Conservation (phyloP, 1,284 basidiomycete genomes). For the Fomitiporia mediterranea region DNA sequence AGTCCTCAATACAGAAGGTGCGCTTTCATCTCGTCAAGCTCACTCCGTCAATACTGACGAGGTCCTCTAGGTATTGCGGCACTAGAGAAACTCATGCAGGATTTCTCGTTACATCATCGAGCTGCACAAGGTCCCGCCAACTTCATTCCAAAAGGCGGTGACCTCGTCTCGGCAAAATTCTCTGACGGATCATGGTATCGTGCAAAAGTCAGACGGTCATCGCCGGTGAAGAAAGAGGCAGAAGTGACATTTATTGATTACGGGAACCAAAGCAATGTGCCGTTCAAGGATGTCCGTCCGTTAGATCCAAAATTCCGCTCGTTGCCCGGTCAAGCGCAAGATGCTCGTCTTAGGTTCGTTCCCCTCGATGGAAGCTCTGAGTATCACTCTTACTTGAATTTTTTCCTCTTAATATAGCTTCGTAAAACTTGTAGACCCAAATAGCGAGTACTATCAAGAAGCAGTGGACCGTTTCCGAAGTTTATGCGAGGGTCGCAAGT, state of each 20-base stretch:
- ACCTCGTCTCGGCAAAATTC: conserved; percentile 87
- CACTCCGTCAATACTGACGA: conserved; percentile 4
- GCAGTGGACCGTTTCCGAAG: conserved; percentile 81
- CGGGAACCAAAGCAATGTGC: conserved; percentile 83
- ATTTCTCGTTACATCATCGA: conserved; percentile 84
- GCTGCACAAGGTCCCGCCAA: conserved; percentile 54
- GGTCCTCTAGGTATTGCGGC: conserved; percentile 66
- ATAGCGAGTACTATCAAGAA: conserved; percentile 82
- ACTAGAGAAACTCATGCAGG: conserved; percentile 90
- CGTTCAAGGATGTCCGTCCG: conserved; percentile 74
- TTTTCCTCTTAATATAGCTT: conserved; percentile 62
- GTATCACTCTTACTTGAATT: conserved; percentile 13
- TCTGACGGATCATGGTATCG: conserved; percentile 93
- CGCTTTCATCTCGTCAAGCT: conserved; percentile 20
- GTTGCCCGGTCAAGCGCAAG: conserved; percentile 79
- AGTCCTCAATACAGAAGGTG: conserved; percentile 84
- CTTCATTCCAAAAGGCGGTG: conserved; percentile 78
- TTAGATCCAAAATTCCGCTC: conserved; percentile 83
- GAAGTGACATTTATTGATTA: conserved; percentile 87
- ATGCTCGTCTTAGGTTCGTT: conserved; percentile 68
- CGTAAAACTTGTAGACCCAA: conserved; percentile 71
- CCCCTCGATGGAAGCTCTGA: not conserved
- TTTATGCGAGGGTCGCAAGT: conserved; percentile 82
- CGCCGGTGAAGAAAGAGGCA: conserved; percentile 81
- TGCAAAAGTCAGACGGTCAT: conserved; percentile 79